phyloP scores from a whole-genome alignment of 345 rosid genomes.

The Aquilaria yunnanensis region DNA sequence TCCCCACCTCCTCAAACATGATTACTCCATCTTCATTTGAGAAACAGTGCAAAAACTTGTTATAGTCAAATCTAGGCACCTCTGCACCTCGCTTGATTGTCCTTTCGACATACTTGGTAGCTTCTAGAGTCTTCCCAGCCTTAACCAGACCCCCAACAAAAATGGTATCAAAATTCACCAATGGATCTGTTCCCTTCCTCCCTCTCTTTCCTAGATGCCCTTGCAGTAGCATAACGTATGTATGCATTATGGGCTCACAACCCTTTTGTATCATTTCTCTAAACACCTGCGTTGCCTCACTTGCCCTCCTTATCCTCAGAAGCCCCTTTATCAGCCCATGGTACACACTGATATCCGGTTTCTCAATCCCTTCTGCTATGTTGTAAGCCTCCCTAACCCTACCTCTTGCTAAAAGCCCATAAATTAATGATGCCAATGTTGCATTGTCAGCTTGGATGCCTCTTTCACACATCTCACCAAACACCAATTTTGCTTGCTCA shows the following conservation, averaged over 20 bases:
- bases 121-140: constrained; percentile 69
- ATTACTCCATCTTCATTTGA: constrained; percentile 68
- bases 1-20: constrained; percentile 62
- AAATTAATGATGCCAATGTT: constrained; percentile 40
- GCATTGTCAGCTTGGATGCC: constrained; percentile 43
- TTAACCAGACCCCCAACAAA: constrained; percentile 90
- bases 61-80: constrained; percentile 85
- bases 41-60: constrained; percentile 70
- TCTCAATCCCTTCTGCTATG: constrained; percentile 27
- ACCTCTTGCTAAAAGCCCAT: constrained; percentile 48
- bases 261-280: constrained; percentile 76
- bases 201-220: constrained; percentile 92
- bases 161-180: constrained; percentile 73
- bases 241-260: constrained; percentile 89
- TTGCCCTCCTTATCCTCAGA: constrained; percentile 48
- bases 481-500: constrained; percentile 33
- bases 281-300: constrained; percentile 69
- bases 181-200: constrained; percentile 66
- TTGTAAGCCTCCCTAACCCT: constrained; percentile 49
- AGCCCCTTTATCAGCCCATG: constrained; percentile 75
- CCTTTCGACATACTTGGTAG: constrained; percentile 76
- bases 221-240: constrained; percentile 76
- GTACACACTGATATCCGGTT: constrained; percentile 59
- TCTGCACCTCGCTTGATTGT: constrained; percentile 54
- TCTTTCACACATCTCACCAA: constrained; percentile 69